Base-by-base conservation (phyloP, 169 alveolate species). In the Babesia ovata region DNA sequence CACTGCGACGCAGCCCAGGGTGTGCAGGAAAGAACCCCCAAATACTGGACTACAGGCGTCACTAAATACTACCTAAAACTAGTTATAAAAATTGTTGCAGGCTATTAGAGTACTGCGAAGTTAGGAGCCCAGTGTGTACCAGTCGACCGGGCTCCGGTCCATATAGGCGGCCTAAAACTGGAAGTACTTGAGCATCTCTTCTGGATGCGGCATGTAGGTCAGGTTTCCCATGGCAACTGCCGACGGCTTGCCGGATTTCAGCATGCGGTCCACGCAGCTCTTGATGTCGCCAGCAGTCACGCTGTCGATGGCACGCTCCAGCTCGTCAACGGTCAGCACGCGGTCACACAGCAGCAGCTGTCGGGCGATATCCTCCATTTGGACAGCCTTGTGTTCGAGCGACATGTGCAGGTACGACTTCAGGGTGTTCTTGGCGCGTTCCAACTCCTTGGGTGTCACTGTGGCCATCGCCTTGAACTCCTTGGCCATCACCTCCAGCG, bases 321-420 rank as follows among this genome's bases (percentile, higher is more conserved):
- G 75, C 72, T 90, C 91, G 33, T 69, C 61, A 13, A 88, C 86
- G 12, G 91, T 81, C 26, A 86, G 59, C 21, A 90, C 91, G 53
- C 94, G 79, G 79, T 90, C 75, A 59, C 91, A 72, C 54, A 91
- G 74, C 85, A 91, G 74, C 77, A 93, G 86, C 83, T 93, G 96
- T 53, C 93, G 86, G 26, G 95, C 94, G 48, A 93, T 71, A 48
- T 93, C 96, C 53, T 93, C 96, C 91, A 92, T 90, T 86, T 79
- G 61, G 29, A 87, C 88, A 16, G 91, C 84, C 53, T 76, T 90
- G 83, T 93, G 88, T 70, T 93, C 96, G 52, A 84, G 86, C 24
- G 89, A 79, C 92, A 91, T 86, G 85, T 84, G 89, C 69, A 93
- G 83, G 71, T 86, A 82, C 24, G 95, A 81, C 73, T 90, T 84